Evolutionary conservation across 2,329 filamentous ascomycete genomes (phyloP), one percentile per base, ranked within the genome.

Genomic region (Fusarium paranaense): DNA sequence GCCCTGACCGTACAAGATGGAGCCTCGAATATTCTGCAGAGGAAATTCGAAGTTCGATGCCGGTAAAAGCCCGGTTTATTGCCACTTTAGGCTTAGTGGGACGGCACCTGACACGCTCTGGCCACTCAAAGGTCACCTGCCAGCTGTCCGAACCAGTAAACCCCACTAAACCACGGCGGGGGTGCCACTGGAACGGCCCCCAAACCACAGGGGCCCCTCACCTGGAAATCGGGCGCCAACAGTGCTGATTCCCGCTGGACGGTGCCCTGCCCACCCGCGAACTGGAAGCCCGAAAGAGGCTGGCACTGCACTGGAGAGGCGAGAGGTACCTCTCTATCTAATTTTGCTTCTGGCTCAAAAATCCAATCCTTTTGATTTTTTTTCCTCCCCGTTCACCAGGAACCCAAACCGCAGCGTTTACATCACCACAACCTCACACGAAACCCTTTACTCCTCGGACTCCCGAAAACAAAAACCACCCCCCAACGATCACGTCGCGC

Each of bases 301-400:
- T 67, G 62, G 66, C 64, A 52, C 56, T 25, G 38, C 58, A 40
- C 62, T 38, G 64, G 66, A 57, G 69, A 57, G 54, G 27, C 66
- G 37, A 67, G 32, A 67, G 35, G 72, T 74, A 74, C 72, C 72
- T 74, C 72, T 64, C 72, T 74, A 74, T 81, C 77, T 79, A 80
- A 80, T 78, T 80, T 81, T 81, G 69, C 74, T 72, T 74, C 77
- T 74, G 76, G 76, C 71, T 73, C 73, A 79, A 81, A 78, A 75
- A 69, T 77, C 80, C 73, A 75, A 69, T 77, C 80, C 73, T 77
- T 70, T 76, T 67, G 74, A 79, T 79, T 81, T 78, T 81, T 83
- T 82, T 79, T 73, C 73, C 71, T 72, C 78, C 77, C 62, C 69
- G 73, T 76, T 74, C 71, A 74, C 73, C 71, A 70, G 56, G 66